Percentiles rank a stretch among this genome's conserved stretches.
These are phyloP conservation scores for Panicum hallii DNA, from an alignment of 202 grass and related monocot genomes.

Conservation along the genomic window DNA sequence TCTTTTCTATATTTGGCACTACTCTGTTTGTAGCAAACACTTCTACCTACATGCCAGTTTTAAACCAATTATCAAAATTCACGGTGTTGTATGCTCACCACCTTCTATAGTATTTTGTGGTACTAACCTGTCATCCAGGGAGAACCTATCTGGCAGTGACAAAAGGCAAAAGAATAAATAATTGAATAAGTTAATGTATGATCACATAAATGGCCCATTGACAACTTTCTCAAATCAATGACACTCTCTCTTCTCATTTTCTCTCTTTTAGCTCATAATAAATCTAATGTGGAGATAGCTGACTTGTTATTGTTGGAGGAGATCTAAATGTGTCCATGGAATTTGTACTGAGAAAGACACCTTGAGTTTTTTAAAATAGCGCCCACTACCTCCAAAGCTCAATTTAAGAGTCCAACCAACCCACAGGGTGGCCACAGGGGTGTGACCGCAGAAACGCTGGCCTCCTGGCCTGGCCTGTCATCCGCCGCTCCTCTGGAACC, in stretches of 20 bases:
- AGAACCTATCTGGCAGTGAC: background rate
- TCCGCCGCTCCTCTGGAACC: constrained; percentile 39
- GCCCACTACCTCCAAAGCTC: background rate
- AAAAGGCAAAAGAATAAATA: background rate
- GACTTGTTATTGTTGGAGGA: too few species aligned
- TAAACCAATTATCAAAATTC: background rate
- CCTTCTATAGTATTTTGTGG: background rate
- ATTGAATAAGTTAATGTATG: background rate
- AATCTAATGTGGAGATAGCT: background rate
- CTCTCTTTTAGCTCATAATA: too few species aligned
- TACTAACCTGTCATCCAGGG: background rate
- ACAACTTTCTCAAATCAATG: background rate
- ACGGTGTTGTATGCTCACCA: background rate
- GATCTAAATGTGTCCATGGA: too few species aligned
- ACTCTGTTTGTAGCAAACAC: too few species aligned
- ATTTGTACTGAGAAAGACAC: background rate
- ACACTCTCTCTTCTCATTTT: too few species aligned
- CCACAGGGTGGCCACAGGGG: background rate
- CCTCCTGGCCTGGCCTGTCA: background rate
- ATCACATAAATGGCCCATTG: background rate
- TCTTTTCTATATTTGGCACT: too few species aligned
- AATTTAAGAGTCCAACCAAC: constrained; percentile 26
- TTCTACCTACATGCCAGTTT: too few species aligned
- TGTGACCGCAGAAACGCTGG: constrained; percentile 47
- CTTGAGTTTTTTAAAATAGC: background rate